Percentiles rank a stretch among this genome's conserved stretches.
Conservation (phyloP, 208 protist genomes). For the Leishmania mexicana region DNA sequence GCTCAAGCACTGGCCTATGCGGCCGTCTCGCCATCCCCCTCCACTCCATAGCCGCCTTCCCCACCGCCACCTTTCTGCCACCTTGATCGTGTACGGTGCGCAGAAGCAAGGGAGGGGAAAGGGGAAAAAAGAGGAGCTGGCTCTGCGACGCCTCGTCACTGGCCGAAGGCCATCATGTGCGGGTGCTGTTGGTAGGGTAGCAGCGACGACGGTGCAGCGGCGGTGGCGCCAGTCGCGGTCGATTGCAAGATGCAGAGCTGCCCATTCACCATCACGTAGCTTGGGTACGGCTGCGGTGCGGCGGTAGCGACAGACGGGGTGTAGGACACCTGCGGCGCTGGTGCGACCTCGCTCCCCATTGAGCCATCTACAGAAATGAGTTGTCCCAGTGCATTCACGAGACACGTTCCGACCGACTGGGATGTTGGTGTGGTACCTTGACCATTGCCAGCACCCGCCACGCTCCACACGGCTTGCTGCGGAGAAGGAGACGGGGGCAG, state of each 20-base stretch:
- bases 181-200: constrained; percentile 4
- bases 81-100: not conserved
- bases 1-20: not conserved
- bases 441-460: not conserved
- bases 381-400: constrained; percentile 26
- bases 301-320: not conserved
- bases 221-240: not conserved
- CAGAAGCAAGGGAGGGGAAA: constrained; percentile 4
- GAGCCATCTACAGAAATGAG: constrained; percentile 1
- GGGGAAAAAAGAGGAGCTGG: constrained; percentile 4
- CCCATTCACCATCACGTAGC: constrained; percentile 20
- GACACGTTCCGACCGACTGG: constrained; percentile 1
- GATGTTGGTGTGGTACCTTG: not conserved
- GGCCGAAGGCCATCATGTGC: constrained; percentile 3
- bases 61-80: not conserved
- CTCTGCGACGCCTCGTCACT: not conserved
- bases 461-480: not conserved
- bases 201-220: not conserved
- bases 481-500: not conserved
- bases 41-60: not conserved
- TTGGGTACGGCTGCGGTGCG: not conserved
- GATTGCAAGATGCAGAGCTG: constrained; percentile 16
- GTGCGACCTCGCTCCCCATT: not conserved
- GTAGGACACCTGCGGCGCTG: not conserved
- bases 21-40: not conserved